phyloP scores from a whole-genome alignment of 2,329 filamentous ascomycete genomes.

The Sporothrix inflata region DNA sequence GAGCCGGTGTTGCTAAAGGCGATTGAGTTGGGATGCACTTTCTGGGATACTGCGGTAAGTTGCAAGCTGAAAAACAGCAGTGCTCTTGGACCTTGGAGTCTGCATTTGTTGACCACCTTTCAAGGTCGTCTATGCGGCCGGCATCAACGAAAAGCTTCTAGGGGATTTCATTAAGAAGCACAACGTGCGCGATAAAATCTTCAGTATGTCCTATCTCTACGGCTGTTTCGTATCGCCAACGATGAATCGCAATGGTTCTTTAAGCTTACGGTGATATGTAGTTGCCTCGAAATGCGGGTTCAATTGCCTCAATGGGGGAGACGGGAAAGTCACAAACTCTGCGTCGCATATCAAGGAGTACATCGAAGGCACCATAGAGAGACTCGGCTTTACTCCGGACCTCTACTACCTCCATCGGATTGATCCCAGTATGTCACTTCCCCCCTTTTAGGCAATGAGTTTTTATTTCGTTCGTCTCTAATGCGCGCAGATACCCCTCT shows the following conservation, averaged over 20 bases:
- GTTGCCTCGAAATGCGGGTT: neutral
- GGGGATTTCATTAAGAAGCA: neutral
- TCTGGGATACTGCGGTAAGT: conserved; percentile 29
- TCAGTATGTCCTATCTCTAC: neutral
- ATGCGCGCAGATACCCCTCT: neutral
- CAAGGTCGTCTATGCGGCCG: neutral
- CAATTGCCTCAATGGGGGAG: neutral
- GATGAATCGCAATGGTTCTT: too few relatives aligned
- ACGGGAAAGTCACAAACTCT: neutral
- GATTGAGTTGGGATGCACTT: conserved; percentile 30
- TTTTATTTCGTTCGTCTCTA: too few relatives aligned
- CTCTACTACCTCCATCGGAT: neutral
- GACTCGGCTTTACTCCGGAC: neutral
- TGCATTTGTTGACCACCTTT: too few relatives aligned
- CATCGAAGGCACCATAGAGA: neutral
- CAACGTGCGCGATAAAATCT: neutral
- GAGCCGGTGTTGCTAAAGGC: conserved; percentile 30
- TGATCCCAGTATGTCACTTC: neutral
- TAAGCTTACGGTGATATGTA: neutral
- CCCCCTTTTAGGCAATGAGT: neutral
- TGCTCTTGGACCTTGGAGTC: too few relatives aligned
- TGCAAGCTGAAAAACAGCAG: too few relatives aligned
- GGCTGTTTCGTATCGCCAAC: too few relatives aligned
- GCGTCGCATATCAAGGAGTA: neutral
- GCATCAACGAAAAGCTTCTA: neutral